phyloP scores from a whole-genome alignment of 495 filamentous ascomycete genomes.

The Letharia lupina region DNA sequence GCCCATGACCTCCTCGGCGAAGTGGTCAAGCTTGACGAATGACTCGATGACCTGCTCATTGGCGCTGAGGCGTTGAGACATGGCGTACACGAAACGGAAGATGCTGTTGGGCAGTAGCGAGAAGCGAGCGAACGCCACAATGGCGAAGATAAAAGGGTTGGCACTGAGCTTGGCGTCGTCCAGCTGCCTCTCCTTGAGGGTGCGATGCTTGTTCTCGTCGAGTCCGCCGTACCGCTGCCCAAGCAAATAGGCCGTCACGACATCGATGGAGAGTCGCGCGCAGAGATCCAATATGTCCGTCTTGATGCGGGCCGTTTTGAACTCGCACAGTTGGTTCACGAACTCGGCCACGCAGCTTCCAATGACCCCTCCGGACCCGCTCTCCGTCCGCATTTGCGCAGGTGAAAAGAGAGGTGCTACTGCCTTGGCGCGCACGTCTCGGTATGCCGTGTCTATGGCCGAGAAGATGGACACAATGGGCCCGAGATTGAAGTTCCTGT shows the following conservation, averaged over 20 bases:
- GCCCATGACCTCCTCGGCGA: constrained; percentile 37
- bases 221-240: constrained; percentile 13
- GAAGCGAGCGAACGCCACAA: constrained; percentile 32
- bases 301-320: constrained; percentile 1
- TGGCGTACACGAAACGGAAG: constrained; percentile 9
- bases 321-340: constrained; percentile 7
- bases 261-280: constrained; percentile 11
- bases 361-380: constrained; percentile 12
- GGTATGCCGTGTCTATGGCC: constrained; percentile 32
- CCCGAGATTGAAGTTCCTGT: constrained; percentile 47
- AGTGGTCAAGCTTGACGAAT: constrained; percentile 33
- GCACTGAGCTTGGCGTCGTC: not conserved
- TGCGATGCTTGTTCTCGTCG: not conserved
- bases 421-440: constrained; percentile 39
- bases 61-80: constrained; percentile 1
- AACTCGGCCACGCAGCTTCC: constrained; percentile 11
- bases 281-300: constrained; percentile 15
- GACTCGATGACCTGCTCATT: constrained; percentile 6
- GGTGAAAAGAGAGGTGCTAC: constrained; percentile 40
- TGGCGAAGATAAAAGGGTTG: constrained; percentile 35
- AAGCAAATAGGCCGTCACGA: constrained; percentile 14
- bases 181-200: constrained; percentile 1
- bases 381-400: constrained; percentile 6
- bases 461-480: constrained; percentile 45
- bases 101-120: constrained; percentile 18